Percentiles rank a stretch among this genome's conserved stretches.
Conservation (phyloP, 2,329 filamentous ascomycete species). For the Botryotinia narcissicola region DNA sequence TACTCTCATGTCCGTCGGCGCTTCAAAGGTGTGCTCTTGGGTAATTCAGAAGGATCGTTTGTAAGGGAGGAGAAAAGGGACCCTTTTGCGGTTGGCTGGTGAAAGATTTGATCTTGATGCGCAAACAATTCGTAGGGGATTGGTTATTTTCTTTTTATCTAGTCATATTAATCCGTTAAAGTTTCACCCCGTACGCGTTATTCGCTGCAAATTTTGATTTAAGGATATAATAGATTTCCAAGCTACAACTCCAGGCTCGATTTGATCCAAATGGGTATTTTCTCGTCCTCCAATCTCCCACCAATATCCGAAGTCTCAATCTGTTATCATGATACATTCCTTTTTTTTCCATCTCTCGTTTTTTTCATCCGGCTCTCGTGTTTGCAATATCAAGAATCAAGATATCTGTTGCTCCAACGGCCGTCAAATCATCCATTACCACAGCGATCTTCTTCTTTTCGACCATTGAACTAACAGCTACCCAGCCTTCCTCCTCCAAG, state of each 20-base stretch:
- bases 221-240: not conserved
- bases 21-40: not conserved
- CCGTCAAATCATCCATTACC: constrained; percentile 39
- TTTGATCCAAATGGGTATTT: constrained; percentile 12
- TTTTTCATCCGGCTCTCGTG: constrained; percentile 32
- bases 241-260: not conserved
- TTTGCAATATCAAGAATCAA: constrained; percentile 39
- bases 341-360: not conserved
- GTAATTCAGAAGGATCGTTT: not conserved
- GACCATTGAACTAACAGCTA: constrained; percentile 33
- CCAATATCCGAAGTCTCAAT: not conserved
- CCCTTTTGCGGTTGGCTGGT: not conserved
- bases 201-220: not conserved
- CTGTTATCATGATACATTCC: not conserved
- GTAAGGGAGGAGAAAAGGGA: constrained; percentile 7
- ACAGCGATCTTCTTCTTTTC: constrained; percentile 40
- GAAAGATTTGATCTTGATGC: not conserved
- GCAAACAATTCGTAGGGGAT: not conserved
- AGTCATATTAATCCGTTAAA: not conserved
- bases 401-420: constrained; percentile 38
- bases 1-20: not conserved
- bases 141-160: not conserved
- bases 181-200: not conserved
- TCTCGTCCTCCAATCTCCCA: not conserved
- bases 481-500: constrained; percentile 48